Percentiles rank a stretch among this genome's conserved stretches.
Evolutionary conservation across 1,284 basidiomycete genomes (phyloP).

Genomic region (Papiliotrema flavescens): DNA sequence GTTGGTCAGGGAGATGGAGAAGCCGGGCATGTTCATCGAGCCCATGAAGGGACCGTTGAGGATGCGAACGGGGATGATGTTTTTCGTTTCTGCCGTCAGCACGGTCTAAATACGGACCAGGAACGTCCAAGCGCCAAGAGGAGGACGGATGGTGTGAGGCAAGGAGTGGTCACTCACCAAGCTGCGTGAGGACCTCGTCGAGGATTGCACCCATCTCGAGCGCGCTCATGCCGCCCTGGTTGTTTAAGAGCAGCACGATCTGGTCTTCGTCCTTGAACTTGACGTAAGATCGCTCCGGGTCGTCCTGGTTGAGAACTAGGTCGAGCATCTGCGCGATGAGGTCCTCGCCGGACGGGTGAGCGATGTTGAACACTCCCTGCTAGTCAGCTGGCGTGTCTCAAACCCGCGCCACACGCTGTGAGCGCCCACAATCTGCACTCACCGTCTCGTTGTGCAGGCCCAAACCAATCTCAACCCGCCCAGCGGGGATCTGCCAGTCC

Average conservation of each 20-base stretch:
- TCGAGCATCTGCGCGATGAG: slow-evolving; percentile 39
- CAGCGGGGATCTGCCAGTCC: slow-evolving; percentile 49
- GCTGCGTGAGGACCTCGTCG: slow-evolving; percentile 49
- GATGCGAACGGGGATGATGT: slow-evolving; percentile 48
- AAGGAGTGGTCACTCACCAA: slow-evolving; percentile 27
- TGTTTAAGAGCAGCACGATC: slow-evolving; percentile 49
- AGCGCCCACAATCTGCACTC: slow-evolving; percentile 10
- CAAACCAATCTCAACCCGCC: slow-evolving; percentile 52
- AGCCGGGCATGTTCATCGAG: slow-evolving; percentile 53
- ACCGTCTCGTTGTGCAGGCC: slow-evolving; percentile 55
- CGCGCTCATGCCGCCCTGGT: slow-evolving; percentile 51
- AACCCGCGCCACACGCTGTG: no score
- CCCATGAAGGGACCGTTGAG: slow-evolving; percentile 52
- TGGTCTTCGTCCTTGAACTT: slow-evolving; percentile 49
- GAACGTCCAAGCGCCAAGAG: no score
- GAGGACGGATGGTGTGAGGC: not conserved
- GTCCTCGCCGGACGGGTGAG: slow-evolving; percentile 35
- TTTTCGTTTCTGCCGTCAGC: slow-evolving; percentile 11
- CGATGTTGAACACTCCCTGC: slow-evolving; percentile 44
- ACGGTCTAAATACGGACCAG: no score
- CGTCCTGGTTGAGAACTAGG: slow-evolving; percentile 47
- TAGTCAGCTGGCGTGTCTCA: no score
- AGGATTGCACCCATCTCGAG: slow-evolving; percentile 52
- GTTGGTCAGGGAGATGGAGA: slow-evolving; percentile 51
- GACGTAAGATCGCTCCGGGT: slow-evolving; percentile 51